Conservation (phyloP, 192 early-diverging fungal species). For the Umbelopsis sp. region DNA sequence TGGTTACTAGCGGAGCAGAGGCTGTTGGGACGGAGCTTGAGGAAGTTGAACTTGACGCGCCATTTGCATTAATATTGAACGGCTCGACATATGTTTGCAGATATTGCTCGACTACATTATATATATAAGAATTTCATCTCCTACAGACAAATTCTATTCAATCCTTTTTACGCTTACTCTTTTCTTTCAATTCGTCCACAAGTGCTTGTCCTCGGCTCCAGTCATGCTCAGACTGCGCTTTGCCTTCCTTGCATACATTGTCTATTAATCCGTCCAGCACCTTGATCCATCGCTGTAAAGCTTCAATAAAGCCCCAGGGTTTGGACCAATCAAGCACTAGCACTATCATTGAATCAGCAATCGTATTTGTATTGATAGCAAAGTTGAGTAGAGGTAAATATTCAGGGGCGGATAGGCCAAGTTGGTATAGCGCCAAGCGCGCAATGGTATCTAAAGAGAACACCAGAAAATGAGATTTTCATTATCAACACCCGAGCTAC, state of each 20-base stretch:
- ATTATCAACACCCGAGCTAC: neutral
- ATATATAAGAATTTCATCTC: too few species aligned
- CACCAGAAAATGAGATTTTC: neutral
- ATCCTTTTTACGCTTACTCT: conserved; percentile 36
- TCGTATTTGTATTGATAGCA: conserved; percentile 66
- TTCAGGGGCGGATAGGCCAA: conserved; percentile 67
- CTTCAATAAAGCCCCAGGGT: conserved; percentile 86
- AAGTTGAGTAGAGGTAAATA: conserved; percentile 72
- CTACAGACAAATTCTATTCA: too few species aligned
- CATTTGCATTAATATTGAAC: conserved; percentile 7
- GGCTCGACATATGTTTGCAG: conserved; percentile 74
- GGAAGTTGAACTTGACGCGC: conserved; percentile 27
- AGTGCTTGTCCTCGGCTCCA: conserved; percentile 71
- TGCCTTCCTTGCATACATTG: conserved; percentile 53
- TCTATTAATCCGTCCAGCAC: conserved; percentile 64
- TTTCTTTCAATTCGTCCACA: conserved; percentile 71
- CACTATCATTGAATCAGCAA: conserved; percentile 66
- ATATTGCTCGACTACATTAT: conserved; percentile 60
- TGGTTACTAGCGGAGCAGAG: conserved; percentile 24
- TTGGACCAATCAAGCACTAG: conserved; percentile 89
- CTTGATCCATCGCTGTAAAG: conserved; percentile 77
- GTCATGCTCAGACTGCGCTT: conserved; percentile 39
- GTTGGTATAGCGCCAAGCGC: conserved; percentile 78
- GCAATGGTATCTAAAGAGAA: conserved; percentile 59
- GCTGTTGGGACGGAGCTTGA: conserved; percentile 34